A percentile compares a stretch with the other conserved stretches of the same genome.
Conservation (phyloP, 75 land plant genomes). For the Ceratopteris richardii region DNA sequence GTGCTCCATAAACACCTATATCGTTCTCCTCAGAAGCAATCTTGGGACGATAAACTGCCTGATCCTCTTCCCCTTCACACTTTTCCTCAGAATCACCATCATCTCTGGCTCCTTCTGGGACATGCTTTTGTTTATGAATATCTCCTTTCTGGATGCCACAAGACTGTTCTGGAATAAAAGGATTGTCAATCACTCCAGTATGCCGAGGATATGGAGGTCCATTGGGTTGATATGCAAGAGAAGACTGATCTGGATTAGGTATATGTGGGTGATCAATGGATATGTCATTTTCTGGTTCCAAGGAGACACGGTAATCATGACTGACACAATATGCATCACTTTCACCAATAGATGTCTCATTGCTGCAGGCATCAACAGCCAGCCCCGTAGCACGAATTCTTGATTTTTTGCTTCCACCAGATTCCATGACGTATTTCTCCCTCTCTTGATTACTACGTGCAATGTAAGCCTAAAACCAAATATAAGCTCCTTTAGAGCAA, state of each 20-base stretch:
- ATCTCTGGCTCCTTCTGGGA: neutral
- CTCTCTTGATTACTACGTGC: neutral
- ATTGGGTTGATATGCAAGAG: neutral
- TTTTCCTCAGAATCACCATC: neutral
- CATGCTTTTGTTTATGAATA: neutral
- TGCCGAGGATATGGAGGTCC: neutral
- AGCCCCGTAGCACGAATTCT: neutral
- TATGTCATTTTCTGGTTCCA: neutral
- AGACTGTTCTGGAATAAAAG: too few relatives aligned
- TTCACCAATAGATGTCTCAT: neutral
- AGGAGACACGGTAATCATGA: slow-evolving; percentile 2
- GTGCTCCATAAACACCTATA: neutral
- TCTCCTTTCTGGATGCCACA: neutral
- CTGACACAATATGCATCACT: neutral
- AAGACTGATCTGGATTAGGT: neutral
- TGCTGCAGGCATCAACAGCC: neutral
- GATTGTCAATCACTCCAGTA: neutral
- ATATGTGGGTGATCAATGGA: neutral
- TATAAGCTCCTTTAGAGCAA: neutral
- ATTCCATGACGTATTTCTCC: neutral
- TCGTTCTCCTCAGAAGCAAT: neutral
- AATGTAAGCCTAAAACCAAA: neutral
- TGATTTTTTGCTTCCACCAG: neutral
- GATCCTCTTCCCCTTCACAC: neutral
- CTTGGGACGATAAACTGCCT: neutral